Evolutionary conservation across 495 filamentous ascomycete genomes (phyloP).

Genomic region (Melanomma pulvis-pyrius): DNA sequence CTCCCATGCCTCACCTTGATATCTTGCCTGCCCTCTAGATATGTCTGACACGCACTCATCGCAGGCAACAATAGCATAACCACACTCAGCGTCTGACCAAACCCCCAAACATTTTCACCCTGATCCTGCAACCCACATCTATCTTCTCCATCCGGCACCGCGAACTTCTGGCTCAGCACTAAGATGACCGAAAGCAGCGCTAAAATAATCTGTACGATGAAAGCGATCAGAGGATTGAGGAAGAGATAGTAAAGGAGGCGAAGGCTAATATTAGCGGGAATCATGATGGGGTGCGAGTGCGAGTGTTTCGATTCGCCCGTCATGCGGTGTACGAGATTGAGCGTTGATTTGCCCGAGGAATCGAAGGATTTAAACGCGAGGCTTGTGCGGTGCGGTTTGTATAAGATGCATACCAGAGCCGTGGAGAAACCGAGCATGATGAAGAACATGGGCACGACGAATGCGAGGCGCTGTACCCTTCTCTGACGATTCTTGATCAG

Average conservation of each 20-base stretch:
- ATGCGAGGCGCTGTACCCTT: conserved; percentile 2
- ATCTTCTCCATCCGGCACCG: conserved; percentile 5
- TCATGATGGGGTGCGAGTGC: background rate
- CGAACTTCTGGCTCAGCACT: conserved; percentile 28
- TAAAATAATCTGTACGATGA: conserved; percentile 21
- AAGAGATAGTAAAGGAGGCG: conserved; percentile 17
- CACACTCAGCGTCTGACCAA: conserved; percentile 28
- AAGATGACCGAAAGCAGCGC: conserved; percentile 15
- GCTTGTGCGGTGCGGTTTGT: background rate
- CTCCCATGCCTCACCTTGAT: conserved; percentile 9
- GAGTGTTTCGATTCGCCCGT: background rate
- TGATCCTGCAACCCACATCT: conserved; percentile 13
- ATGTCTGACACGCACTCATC: conserved; percentile 25
- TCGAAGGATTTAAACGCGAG: background rate
- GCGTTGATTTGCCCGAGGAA: background rate
- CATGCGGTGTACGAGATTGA: background rate
- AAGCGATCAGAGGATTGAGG: conserved; percentile 25
- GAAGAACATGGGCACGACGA: conserved; percentile 27
- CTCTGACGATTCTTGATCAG: background rate
- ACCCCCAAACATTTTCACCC: conserved; percentile 25
- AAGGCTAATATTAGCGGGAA: background rate
- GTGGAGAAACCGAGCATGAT: conserved; percentile 28
- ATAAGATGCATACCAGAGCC: conserved; percentile 20
- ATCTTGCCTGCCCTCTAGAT: conserved; percentile 20
- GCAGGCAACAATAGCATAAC: conserved; percentile 23